These are phyloP conservation scores for Quercus gilva DNA, from an alignment of 306 rosid genomes.

Conservation along the genomic window DNA sequence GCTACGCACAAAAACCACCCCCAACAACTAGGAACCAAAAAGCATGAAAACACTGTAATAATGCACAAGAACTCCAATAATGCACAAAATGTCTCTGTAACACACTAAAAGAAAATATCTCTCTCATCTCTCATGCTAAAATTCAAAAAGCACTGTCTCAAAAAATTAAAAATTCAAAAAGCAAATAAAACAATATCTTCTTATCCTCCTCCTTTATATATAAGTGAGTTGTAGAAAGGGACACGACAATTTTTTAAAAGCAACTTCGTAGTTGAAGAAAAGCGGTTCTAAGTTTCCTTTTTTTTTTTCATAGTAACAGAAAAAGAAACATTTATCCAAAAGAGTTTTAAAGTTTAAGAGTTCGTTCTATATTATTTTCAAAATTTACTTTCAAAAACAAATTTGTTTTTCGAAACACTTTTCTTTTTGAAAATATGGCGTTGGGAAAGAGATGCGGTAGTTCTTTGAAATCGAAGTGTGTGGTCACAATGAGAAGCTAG, in stretches of 20 bases:
- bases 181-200: background rate
- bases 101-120: too few species aligned
- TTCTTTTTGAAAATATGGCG: conserved; percentile 26
- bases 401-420: background rate
- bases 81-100: too few species aligned
- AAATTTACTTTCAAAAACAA: background rate
- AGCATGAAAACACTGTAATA: too few species aligned
- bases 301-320: background rate
- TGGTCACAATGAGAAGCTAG: conserved; percentile 27
- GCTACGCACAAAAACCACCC: too few species aligned
- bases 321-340: conserved; percentile 2
- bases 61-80: too few species aligned
- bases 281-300: background rate
- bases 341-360: background rate
- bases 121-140: too few species aligned
- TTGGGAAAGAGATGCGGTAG: conserved; percentile 35
- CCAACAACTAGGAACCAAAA: too few species aligned
- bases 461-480: conserved; percentile 25
- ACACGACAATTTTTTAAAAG: background rate
- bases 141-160: too few species aligned
- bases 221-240: background rate
- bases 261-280: conserved; percentile 9
- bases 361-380: background rate
- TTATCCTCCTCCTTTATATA: background rate
- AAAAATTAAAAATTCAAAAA: too few species aligned